Evolutionary conservation across 768 basidiomycete genomes (phyloP).

Genomic region (Mycena haematopus): DNA sequence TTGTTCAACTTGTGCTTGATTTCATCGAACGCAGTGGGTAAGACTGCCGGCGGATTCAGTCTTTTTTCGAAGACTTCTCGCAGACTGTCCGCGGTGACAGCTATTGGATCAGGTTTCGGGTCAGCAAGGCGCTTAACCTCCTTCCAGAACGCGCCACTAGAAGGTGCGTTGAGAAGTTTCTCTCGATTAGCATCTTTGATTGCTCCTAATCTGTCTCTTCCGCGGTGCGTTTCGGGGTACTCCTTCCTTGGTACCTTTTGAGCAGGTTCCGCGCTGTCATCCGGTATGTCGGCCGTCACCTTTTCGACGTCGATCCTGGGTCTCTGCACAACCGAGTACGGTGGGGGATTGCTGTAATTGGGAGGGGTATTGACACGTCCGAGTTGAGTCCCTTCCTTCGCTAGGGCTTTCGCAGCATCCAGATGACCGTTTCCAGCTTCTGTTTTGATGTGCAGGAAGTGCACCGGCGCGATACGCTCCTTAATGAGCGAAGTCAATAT

Average conservation of each 20-base stretch:
- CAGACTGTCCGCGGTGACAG: slow-evolving; percentile 5
- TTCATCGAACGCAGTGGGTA: neutral
- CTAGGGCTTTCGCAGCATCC: neutral
- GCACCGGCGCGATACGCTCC: neutral
- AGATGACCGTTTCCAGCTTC: neutral
- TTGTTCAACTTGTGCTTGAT: slow-evolving; percentile 16
- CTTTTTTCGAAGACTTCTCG: slow-evolving; percentile 12
- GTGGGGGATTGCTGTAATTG: neutral
- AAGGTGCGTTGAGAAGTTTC: slow-evolving; percentile 9
- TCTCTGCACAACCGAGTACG: neutral
- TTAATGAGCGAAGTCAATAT: neutral
- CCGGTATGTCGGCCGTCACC: slow-evolving; percentile 3
- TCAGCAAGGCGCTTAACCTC: slow-evolving; percentile 8
- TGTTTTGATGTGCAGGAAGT: slow-evolving; percentile 13
- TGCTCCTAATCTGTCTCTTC: neutral
- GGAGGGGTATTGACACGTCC: neutral
- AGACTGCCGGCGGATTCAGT: slow-evolving; percentile 8
- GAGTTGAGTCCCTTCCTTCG: neutral
- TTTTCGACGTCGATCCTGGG: neutral
- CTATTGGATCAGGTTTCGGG: neutral
- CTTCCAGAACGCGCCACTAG: slow-evolving; percentile 14
- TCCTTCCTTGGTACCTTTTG: neutral
- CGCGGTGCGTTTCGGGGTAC: slow-evolving; percentile 8
- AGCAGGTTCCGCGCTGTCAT: neutral
- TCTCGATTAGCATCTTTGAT: slow-evolving; percentile 11